A percentile compares a stretch with the other conserved stretches of the same genome.
Conservation (phyloP, 345 rosid genomes). For the Populus davidiana region DNA sequence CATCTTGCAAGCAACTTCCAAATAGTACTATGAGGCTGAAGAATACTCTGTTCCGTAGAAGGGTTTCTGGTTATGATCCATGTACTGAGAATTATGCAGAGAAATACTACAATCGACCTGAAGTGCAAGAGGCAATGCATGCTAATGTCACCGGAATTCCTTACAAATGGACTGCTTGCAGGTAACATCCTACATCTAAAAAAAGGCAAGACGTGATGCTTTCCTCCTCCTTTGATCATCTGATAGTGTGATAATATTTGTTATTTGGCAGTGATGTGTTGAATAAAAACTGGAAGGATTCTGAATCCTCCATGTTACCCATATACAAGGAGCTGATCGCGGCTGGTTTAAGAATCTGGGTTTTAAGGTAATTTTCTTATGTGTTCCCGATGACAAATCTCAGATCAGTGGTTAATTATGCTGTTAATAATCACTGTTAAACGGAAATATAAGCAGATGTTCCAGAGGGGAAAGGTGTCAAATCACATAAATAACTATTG, state of each 20-base stretch:
- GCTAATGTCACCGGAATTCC: constrained; percentile 69
- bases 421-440: background rate
- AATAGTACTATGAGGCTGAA: constrained; percentile 41
- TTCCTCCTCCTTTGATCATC: background rate
- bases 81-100: constrained; percentile 85
- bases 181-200: constrained; percentile 26
- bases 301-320: constrained; percentile 62
- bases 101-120: constrained; percentile 62
- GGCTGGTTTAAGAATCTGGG: constrained; percentile 79
- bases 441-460: background rate
- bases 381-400: background rate
- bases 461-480: background rate
- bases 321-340: constrained; percentile 70
- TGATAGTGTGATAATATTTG: background rate
- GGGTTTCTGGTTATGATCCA: constrained; percentile 80
- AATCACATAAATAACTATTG: background rate
- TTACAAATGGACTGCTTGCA: constrained; percentile 92
- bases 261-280: constrained; percentile 51
- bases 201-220: background rate
- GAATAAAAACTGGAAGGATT: constrained; percentile 72
- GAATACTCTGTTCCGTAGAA: constrained; percentile 50
- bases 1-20: constrained; percentile 44
- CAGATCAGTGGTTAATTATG: background rate
- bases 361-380: constrained; percentile 60
- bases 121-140: constrained; percentile 84